These are phyloP conservation scores for Claviceps citrina DNA, from an alignment of 2,329 filamentous ascomycete genomes.

Conservation along the genomic window DNA sequence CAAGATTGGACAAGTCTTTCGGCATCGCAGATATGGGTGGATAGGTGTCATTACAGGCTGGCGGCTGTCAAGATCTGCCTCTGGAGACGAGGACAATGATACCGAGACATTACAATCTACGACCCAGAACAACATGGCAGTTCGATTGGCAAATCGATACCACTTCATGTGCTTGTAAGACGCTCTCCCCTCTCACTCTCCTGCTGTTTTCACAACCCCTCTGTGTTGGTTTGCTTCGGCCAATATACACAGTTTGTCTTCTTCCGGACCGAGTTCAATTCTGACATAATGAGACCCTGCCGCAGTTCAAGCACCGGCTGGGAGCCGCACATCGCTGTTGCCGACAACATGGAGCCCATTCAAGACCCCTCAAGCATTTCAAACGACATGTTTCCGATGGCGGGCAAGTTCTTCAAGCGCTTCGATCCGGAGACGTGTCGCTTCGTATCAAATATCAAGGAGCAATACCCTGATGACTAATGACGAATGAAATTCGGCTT, in stretches of 20 bases:
- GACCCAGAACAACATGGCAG: constrained; percentile 4
- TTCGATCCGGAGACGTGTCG: constrained; percentile 51
- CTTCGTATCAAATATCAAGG: constrained; percentile 69
- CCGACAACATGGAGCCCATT: constrained; percentile 64
- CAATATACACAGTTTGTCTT: not conserved
- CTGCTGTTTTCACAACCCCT: not conserved
- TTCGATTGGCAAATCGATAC: constrained; percentile 31
- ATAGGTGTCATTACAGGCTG: constrained; percentile 78
- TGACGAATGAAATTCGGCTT: too few species aligned
- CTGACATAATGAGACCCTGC: not conserved
- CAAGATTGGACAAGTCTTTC: constrained; percentile 69
- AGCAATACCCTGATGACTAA: constrained; percentile 78
- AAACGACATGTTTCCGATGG: constrained; percentile 46
- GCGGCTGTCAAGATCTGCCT: constrained; percentile 27
- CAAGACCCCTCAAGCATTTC: constrained; percentile 31
- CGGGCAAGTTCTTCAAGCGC: constrained; percentile 77
- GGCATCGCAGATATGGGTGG: constrained; percentile 66
- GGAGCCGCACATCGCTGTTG: constrained; percentile 28
- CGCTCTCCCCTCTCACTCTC: not conserved
- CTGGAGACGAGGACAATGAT: constrained; percentile 14
- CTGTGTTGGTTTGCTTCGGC: not conserved
- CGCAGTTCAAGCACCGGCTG: constrained; percentile 19
- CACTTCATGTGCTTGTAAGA: constrained; percentile 73
- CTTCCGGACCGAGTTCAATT: not conserved
- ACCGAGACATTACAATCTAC: constrained; percentile 14